A percentile compares a stretch with the other conserved stretches of the same genome.
phyloP scores from a whole-genome alignment of 2,329 filamentous ascomycete species.

The Biscogniauxia mediterranea region DNA sequence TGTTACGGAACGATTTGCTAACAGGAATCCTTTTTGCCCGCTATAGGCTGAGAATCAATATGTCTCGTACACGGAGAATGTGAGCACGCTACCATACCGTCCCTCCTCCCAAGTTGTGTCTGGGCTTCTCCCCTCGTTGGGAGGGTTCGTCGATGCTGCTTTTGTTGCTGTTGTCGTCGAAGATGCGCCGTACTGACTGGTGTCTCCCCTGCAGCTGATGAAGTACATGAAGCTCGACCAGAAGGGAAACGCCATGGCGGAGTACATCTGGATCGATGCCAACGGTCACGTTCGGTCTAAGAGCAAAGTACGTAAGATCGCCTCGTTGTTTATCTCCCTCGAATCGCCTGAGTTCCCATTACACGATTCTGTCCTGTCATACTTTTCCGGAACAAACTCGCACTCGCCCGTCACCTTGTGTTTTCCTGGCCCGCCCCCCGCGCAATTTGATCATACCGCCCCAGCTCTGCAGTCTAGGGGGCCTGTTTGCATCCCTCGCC shows the following conservation, averaged over 20 bases:
- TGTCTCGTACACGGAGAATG: constrained; percentile 35
- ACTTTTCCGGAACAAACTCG: constrained; percentile 3
- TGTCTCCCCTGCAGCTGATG: constrained; percentile 60
- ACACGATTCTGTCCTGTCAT: constrained; percentile 27
- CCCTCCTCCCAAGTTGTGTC: constrained; percentile 1
- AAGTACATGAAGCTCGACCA: constrained; percentile 93
- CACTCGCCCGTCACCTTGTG: constrained; percentile 1
- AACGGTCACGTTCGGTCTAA: constrained; percentile 85
- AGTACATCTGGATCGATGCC: constrained; percentile 96
- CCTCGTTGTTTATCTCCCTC: constrained; percentile 24
- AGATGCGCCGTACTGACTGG: constrained; percentile 16
- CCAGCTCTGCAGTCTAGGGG: too few relatives aligned
- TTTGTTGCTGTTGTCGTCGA: background rate
- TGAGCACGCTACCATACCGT: constrained; percentile 23
- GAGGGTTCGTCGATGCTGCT: background rate
- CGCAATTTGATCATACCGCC: constrained; percentile 3
- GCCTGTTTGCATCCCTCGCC: background rate
- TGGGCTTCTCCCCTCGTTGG: background rate
- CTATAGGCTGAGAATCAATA: constrained; percentile 39
- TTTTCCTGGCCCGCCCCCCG: constrained; percentile 8
- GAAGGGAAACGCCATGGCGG: constrained; percentile 83
- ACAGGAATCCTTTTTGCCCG: constrained; percentile 24
- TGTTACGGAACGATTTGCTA: constrained; percentile 35
- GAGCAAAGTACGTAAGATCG: constrained; percentile 73
- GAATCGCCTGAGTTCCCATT: constrained; percentile 27